phyloP scores from a whole-genome alignment of 2,329 filamentous ascomycete species.

The Ophidiomyces ophidiicola region DNA sequence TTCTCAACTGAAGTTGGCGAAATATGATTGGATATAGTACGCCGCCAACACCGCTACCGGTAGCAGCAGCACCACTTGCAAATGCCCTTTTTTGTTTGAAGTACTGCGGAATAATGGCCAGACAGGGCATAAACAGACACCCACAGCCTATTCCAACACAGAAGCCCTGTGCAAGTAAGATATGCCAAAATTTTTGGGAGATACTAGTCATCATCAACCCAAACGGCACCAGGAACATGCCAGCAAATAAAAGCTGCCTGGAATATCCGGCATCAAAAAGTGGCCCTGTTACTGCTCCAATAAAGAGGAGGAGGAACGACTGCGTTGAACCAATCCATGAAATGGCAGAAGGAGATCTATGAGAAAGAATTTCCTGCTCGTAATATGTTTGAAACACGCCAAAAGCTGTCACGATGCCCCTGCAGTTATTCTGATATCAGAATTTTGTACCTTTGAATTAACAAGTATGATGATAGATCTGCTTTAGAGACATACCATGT shows the following conservation, averaged over 20 bases:
- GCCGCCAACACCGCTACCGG: conserved; percentile 44
- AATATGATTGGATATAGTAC: conserved; percentile 44
- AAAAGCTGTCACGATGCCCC: conserved; percentile 43
- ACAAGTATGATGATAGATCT: not conserved
- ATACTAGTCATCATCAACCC: conserved; percentile 45
- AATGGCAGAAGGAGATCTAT: conserved; percentile 36
- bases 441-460: conserved; percentile 3
- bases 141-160: conserved; percentile 46
- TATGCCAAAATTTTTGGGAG: conserved; percentile 41
- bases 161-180: conserved; percentile 42
- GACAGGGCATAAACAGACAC: conserved; percentile 50
- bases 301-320: conserved; percentile 41
- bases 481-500: conserved; percentile 32
- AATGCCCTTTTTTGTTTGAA: conserved; percentile 46
- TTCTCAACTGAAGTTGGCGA: conserved; percentile 30
- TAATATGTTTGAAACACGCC: conserved; percentile 46
- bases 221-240: conserved; percentile 37
- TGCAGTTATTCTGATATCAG: conserved; percentile 13
- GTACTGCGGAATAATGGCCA: conserved; percentile 56
- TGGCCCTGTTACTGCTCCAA: conserved; percentile 42
- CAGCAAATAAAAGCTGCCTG: conserved; percentile 29
- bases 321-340: conserved; percentile 44
- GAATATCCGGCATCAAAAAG: conserved; percentile 44
- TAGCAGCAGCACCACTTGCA: conserved; percentile 49
- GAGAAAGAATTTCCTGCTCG: conserved; percentile 31